Conservation (phyloP, 2,329 filamentous ascomycete species). For the Rugonectria rugulosa region DNA sequence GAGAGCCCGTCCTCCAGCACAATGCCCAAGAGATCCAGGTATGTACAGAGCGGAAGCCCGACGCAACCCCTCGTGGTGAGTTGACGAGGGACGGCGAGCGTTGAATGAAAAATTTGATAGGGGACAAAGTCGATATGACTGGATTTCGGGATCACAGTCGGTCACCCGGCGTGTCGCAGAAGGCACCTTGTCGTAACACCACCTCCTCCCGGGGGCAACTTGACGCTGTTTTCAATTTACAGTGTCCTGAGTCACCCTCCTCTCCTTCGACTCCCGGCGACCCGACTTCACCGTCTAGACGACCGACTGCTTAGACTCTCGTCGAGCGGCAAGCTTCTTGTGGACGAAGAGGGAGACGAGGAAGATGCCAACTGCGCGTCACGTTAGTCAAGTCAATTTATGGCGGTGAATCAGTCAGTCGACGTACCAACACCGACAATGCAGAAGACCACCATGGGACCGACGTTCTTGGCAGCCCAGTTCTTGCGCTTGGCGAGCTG, state of each 20-base stretch:
- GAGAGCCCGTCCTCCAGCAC: slow-evolving; percentile 42
- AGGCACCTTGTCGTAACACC: slow-evolving; percentile 38
- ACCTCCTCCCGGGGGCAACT: slow-evolving; percentile 28
- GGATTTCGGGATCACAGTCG: slow-evolving; percentile 41
- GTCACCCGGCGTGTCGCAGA: slow-evolving; percentile 41
- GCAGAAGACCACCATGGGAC: slow-evolving; percentile 54
- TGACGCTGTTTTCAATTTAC: slow-evolving; percentile 28
- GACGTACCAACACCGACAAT: slow-evolving; percentile 52
- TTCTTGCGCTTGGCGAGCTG: slow-evolving; percentile 51
- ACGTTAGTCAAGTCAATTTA: slow-evolving; percentile 26
- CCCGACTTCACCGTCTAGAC: slow-evolving; percentile 26
- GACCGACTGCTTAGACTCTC: slow-evolving; percentile 43
- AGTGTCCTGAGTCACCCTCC: slow-evolving; percentile 35
- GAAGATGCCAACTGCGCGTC: slow-evolving; percentile 42
- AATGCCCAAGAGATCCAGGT: slow-evolving; percentile 37
- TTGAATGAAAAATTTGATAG: slow-evolving; percentile 15
- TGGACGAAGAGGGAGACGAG: slow-evolving; percentile 42
- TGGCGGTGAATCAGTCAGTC: not conserved
- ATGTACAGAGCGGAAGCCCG: slow-evolving; percentile 37
- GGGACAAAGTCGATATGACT: slow-evolving; percentile 36
- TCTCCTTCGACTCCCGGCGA: slow-evolving; percentile 27
- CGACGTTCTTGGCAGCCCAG: slow-evolving; percentile 49
- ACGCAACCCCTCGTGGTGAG: slow-evolving; percentile 21
- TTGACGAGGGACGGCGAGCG: slow-evolving; percentile 26
- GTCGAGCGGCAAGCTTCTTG: slow-evolving; percentile 44